Evolutionary conservation across 768 basidiomycete species (phyloP).

Genomic region (Rickenella mellea): DNA sequence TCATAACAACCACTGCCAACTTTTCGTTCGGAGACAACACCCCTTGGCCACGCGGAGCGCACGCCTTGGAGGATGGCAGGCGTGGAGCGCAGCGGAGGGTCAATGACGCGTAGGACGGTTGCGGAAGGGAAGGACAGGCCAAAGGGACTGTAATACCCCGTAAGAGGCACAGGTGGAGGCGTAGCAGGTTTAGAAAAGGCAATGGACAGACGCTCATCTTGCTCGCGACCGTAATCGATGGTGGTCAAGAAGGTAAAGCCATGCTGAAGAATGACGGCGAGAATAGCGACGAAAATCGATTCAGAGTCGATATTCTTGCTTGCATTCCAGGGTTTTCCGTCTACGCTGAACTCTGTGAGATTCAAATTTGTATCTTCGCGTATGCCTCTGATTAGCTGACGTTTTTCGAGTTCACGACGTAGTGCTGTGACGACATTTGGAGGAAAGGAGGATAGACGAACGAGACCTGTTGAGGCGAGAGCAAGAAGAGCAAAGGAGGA

Average conservation of each 20-base stretch:
- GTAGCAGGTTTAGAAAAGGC: constrained; percentile 50
- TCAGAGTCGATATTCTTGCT: constrained; percentile 59
- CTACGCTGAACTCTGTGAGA: constrained; percentile 56
- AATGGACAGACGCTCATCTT: constrained; percentile 62
- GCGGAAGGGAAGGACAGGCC: constrained; percentile 65
- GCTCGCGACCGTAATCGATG: constrained; percentile 70
- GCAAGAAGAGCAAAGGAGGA: constrained; percentile 64
- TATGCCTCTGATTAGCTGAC: constrained; percentile 26
- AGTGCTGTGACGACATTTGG: constrained; percentile 40
- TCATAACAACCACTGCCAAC: constrained; percentile 63
- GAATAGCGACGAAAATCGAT: constrained; percentile 58
- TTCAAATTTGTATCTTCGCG: constrained; percentile 49
- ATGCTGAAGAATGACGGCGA: constrained; percentile 50
- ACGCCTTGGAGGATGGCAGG: constrained; percentile 78
- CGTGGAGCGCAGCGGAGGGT: constrained; percentile 66
- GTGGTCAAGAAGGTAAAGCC: constrained; percentile 58
- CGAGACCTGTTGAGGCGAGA: constrained; percentile 51
- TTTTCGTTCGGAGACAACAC: constrained; percentile 71
- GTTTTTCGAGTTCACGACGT: constrained; percentile 44
- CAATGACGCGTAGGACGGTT: constrained; percentile 61
- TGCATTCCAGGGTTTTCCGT: constrained; percentile 65
- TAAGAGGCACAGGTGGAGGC: constrained; percentile 26
- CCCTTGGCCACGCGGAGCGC: constrained; percentile 69
- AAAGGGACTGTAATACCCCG: no score
- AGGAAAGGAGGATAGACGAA: constrained; percentile 66